Evolutionary conservation across 805 yeast species (phyloP).

Genomic region (Saturnispora zaruensis): DNA sequence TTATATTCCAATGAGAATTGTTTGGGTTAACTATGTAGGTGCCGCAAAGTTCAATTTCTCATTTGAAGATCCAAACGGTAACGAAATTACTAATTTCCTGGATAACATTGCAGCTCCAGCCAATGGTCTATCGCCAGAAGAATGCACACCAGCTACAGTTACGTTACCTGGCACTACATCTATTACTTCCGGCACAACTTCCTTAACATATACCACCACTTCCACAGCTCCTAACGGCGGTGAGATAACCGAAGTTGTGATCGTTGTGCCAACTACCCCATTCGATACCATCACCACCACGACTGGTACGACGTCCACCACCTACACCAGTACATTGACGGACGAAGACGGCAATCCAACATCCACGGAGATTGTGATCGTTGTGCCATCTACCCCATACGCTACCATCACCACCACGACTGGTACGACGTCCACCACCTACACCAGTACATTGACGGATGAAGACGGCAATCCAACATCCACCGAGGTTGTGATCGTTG

Average conservation of each 20-base stretch:
- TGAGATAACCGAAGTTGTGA: background rate
- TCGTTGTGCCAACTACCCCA: background rate
- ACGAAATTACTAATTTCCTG: background rate
- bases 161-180: background rate
- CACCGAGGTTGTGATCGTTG: background rate
- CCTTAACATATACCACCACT: background rate
- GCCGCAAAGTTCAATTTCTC: conserved; percentile 10
- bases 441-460: background rate
- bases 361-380: background rate
- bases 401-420: background rate
- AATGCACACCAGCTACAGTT: background rate
- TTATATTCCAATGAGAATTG: conserved; percentile 16
- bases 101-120: background rate
- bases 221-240: background rate
- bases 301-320: background rate
- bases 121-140: background rate
- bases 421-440: background rate
- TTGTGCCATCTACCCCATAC: background rate
- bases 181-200: background rate
- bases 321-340: background rate
- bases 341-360: background rate
- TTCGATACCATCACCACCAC: background rate
- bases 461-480: background rate
- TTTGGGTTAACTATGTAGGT: conserved; percentile 11
- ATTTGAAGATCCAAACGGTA: conserved; percentile 12